Evolutionary conservation across 2,329 filamentous ascomycete genomes (phyloP), one percentile per base, ranked within the genome.

Genomic region (Raffaelea arxii): DNA sequence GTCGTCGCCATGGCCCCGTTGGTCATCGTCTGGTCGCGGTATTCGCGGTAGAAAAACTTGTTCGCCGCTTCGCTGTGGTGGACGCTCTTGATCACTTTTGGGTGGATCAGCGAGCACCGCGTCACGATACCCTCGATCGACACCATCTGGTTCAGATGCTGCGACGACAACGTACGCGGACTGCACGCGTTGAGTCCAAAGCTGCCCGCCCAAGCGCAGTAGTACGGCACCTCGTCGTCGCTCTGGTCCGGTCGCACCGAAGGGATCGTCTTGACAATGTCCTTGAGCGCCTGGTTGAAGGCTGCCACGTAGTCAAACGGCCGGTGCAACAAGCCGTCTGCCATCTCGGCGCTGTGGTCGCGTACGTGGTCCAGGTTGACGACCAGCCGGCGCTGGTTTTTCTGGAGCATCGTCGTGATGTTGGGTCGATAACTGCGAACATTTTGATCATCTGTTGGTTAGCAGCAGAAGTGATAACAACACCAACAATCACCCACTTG

Each of bases 121-220:
- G 92, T 98, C 37, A 98, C 92, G 58, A 98, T 98, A 41, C 92
- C 92, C 66, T 98, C 92, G 44, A 98, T 75, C 4, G 90, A 95
- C 14, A 98, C 86, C 90, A 98, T 96, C 59, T 86, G 83, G 65
- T 98, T 98, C 47, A 98, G 77, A 58, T 94, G 86, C 36, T 80
- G 75, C 3, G 91, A 96, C 43, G 87, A 87, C 25, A 98, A 70
- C 1, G 92, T 97, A 55, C 92, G 80, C 36, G 92, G 92, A 59
- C 96, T 98, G 75, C 90, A 96, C 12, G 90, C 78, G 62, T 87
- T 92, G 62, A 96, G 82, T 54, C 94, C 92, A 61, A 98, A 98
- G 61, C 88, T 95, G 54, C 92, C 92, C 46, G 91, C 80, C 69
- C 87, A 97, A n/a, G 92, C 92, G 60, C 92, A 96, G 64, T 98